phyloP scores from a whole-genome alignment of 306 rosid species.

The Parietaria judaica region DNA sequence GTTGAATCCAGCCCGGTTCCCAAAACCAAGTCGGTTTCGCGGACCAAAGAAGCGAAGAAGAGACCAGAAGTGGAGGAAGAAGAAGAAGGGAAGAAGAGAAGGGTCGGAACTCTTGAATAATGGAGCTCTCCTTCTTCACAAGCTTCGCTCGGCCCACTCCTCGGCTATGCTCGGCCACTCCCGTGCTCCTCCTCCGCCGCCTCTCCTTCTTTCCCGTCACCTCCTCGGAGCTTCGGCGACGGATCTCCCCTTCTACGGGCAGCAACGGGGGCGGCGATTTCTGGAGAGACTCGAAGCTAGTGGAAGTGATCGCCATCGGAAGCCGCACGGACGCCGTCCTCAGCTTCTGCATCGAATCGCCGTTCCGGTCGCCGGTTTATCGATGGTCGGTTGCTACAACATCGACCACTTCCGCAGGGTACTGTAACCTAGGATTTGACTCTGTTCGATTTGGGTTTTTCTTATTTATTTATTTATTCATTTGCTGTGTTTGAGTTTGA shows the following conservation, averaged over 20 bases:
- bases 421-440: slow-evolving; percentile 11
- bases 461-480: too few species aligned
- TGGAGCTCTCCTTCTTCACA: slow-evolving; percentile 46
- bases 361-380: slow-evolving; percentile 29
- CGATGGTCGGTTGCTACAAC: slow-evolving; percentile 64
- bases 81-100: too few species aligned
- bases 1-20: too few species aligned
- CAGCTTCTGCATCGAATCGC: slow-evolving; percentile 67
- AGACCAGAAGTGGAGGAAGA: too few species aligned
- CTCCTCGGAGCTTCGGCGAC: slow-evolving; percentile 23
- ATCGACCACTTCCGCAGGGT: slow-evolving; percentile 92
- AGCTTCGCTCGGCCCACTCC: slow-evolving; percentile 23
- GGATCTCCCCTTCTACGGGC: slow-evolving; percentile 29
- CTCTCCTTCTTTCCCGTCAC: slow-evolving; percentile 17
- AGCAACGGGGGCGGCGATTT: too few species aligned
- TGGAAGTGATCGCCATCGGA: slow-evolving; percentile 78
- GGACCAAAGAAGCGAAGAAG: too few species aligned
- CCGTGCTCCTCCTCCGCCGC: slow-evolving; percentile 10
- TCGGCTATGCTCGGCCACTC: slow-evolving; percentile 28
- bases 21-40: too few species aligned
- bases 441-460: not conserved
- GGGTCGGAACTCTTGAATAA: not conserved
- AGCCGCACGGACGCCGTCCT: slow-evolving; percentile 74
- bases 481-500: slow-evolving; percentile 12
- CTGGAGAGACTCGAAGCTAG: slow-evolving; percentile 38